Percentiles rank a stretch among this genome's conserved stretches.
These are phyloP conservation scores for Penicillium flavigenum DNA, from an alignment of 495 filamentous ascomycete genomes.

Conservation along the genomic window DNA sequence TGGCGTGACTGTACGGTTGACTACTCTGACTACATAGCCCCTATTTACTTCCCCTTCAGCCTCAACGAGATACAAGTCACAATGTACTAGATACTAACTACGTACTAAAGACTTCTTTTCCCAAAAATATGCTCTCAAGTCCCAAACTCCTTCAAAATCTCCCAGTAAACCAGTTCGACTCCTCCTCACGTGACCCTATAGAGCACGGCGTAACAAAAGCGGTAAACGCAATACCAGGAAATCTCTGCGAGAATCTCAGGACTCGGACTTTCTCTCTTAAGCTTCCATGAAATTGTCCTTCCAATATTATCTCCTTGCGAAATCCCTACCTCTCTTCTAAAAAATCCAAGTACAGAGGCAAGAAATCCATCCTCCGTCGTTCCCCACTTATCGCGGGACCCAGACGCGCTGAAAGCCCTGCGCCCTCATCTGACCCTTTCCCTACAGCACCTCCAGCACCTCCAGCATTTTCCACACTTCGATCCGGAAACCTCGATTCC, in stretches of 20 bases:
- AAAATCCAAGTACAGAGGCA: not conserved
- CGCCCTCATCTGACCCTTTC: conserved; percentile 34
- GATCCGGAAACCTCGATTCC: conserved; percentile 15
- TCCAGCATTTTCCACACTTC: conserved; percentile 24
- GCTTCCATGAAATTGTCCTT: not conserved
- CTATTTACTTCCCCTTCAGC: not conserved
- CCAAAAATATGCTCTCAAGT: not conserved
- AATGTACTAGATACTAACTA: not conserved
- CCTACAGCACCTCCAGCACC: conserved; percentile 15
- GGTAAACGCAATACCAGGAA: conserved; percentile 23
- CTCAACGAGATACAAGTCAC: not conserved
- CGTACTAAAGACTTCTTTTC: not conserved
- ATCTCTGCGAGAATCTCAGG: conserved; percentile 19
- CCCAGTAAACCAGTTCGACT: conserved; percentile 9
- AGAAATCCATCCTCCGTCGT: conserved; percentile 16
- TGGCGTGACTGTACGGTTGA: conserved; percentile 1
- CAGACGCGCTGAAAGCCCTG: conserved; percentile 33
- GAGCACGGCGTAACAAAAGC: conserved; percentile 19
- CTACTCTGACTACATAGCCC: not conserved
- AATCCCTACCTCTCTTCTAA: not conserved
- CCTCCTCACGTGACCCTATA: conserved; percentile 15
- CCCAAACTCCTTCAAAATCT: not conserved
- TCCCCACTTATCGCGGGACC: conserved; percentile 35
- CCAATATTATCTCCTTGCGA: not conserved
- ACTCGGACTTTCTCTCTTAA: not conserved